These are phyloP conservation scores for Arabis hirsuta DNA, from an alignment of 345 rosid species.

Conservation along the genomic window DNA sequence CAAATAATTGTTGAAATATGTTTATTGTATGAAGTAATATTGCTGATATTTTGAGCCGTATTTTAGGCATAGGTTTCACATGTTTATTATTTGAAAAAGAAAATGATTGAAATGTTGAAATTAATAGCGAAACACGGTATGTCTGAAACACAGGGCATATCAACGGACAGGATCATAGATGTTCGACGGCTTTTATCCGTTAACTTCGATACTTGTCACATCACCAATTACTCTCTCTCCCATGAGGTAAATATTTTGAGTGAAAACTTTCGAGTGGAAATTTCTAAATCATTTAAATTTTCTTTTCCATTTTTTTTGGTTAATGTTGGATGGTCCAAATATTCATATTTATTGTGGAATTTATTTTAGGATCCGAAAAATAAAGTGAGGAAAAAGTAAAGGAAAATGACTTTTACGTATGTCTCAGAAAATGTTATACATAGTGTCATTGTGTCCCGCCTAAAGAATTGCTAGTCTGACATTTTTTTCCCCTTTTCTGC, in stretches of 20 bases:
- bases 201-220: conserved; percentile 68
- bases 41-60: not conserved
- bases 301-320: not conserved
- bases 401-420: conserved; percentile 35
- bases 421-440: not conserved
- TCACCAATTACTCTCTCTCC: conserved; percentile 76
- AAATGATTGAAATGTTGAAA: not conserved
- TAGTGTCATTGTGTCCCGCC: conserved; percentile 38
- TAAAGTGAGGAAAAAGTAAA: conserved; percentile 33
- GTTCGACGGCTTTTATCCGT: conserved; percentile 83
- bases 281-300: not conserved
- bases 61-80: conserved; percentile 23
- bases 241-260: conserved; percentile 68
- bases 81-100: not conserved
- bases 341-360: conserved; percentile 31
- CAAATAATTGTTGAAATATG: not conserved
- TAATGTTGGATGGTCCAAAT: conserved; percentile 28
- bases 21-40: not conserved
- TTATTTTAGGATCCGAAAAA: conserved; percentile 1
- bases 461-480: conserved; percentile 22
- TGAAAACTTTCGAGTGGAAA: not conserved
- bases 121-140: conserved; percentile 5
- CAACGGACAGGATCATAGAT: conserved; percentile 95
- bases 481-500: not conserved
- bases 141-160: conserved; percentile 74